Percentiles rank a stretch among this genome's conserved stretches.
These are phyloP conservation scores for Tinospora cordifolia DNA, from an alignment of 164 flowering plant species.

Conservation along the genomic window DNA sequence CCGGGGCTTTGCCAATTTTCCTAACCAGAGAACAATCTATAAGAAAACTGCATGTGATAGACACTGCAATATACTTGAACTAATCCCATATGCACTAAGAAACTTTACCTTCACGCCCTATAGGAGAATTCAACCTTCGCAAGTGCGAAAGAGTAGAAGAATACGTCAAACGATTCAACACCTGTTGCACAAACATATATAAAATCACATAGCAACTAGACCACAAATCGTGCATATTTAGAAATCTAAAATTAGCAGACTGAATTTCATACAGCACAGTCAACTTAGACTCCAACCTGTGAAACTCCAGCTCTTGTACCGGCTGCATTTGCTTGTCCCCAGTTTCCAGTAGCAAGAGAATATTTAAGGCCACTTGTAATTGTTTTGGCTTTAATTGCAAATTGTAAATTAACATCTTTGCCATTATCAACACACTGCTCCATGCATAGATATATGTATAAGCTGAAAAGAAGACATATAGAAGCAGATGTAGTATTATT, in stretches of 20 bases:
- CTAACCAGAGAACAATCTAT: conserved; percentile 24
- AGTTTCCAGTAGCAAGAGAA: conserved; percentile 96
- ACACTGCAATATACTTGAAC: neutral
- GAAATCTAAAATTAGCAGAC: neutral
- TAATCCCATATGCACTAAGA: neutral
- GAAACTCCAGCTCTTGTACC: conserved; percentile 99
- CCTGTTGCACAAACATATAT: conserved; percentile 28
- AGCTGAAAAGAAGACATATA: conserved; percentile 7
- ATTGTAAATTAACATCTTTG: conserved; percentile 88
- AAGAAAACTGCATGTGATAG: neutral
- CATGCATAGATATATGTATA: conserved; percentile 14
- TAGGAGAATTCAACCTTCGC: conserved; percentile 90
- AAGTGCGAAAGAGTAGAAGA: conserved; percentile 94
- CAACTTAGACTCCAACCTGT: conserved; percentile 42
- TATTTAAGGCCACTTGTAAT: conserved; percentile 96
- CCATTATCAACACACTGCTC: conserved; percentile 93
- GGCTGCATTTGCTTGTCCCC: conserved; percentile 99
- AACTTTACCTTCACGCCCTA: conserved; percentile 87
- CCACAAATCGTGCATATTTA: neutral
- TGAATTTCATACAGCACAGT: neutral
- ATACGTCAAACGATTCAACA: conserved; percentile 89
- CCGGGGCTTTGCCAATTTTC: conserved; percentile 95
- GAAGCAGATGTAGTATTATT: neutral
- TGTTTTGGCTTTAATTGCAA: conserved; percentile 95
- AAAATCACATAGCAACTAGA: neutral